Base-by-base conservation (phyloP, 164 flowering plant species). In the Echeveria elegans region DNA sequence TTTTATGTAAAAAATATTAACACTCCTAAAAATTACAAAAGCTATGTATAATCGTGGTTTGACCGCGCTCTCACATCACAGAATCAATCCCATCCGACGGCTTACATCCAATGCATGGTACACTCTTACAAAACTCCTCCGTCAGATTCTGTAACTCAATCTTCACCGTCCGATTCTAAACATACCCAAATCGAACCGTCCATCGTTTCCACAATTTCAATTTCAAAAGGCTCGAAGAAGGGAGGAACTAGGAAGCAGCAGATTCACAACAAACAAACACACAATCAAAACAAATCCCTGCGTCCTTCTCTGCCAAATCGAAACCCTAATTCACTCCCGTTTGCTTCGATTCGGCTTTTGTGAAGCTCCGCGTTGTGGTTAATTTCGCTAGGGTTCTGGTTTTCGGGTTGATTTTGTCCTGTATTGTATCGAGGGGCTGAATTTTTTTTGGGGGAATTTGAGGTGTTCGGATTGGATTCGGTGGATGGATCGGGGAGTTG, bases 221-320 rank as follows among this genome's bases (percentile, higher is more conserved):
- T 56, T 56, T 56, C 61, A 56, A 56, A 56, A 56, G 61, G 61
- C 61, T 56, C 32, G 61, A 56, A 3, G 56, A 50, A 26, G 56
- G 56, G 61, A 56, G 5, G 56, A 50, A 26, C 26, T 24, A 50
- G 56, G 56, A 50, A 16, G 52, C 37, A 47, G 28, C 0, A 56
- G 61, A 56, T 56, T 26, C 56, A 26, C 15, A 53, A 5, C 26
- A 29, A 11, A 16, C 16, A 43, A 43, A 43, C 47, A 43, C 61
- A 56, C 11, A 56, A 56, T 26, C 61, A 28, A 52, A 53, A 6
- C 60, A 26, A 24, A 9, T 28, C 31, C 31, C 16, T 11, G 60
- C 18, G 23, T 53, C 60, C 60, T 3, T 53, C 31, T 24, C 60
- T 18, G 31, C 31, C 31, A 24, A 26, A 53, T 53, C 60, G 60